A percentile compares a stretch with the other conserved stretches of the same genome.
phyloP scores from a whole-genome alignment of 2,329 filamentous ascomycete genomes.

The Acarospora socialis region DNA sequence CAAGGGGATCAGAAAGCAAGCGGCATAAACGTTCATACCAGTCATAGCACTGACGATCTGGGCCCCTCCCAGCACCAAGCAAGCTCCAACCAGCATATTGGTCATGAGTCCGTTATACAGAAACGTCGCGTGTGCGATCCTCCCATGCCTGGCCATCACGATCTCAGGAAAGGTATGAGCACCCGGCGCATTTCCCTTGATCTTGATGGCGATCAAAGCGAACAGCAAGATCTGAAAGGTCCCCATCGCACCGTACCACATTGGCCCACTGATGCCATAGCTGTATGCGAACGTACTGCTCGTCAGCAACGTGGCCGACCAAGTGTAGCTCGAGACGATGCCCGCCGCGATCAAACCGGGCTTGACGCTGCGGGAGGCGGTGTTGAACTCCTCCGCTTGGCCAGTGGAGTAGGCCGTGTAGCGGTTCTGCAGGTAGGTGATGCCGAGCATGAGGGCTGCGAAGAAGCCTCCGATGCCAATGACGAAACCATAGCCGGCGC shows the following conservation, averaged over 20 bases:
- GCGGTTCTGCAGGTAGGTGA: conserved; percentile 13
- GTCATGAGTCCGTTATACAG: conserved; percentile 29
- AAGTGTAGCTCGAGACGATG: conserved; percentile 12
- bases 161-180: conserved; percentile 30
- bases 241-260: conserved; percentile 30
- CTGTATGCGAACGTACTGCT: conserved; percentile 22
- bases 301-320: conserved; percentile 22
- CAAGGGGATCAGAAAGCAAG: conserved; percentile 29
- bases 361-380: conserved; percentile 14
- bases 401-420: conserved; percentile 15
- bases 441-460: conserved; percentile 13
- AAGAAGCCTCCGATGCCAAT: too few relatives aligned
- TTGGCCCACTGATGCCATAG: conserved; percentile 24
- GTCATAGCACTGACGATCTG: conserved; percentile 30
- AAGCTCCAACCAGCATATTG: conserved; percentile 30
- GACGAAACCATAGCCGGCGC: too few relatives aligned
- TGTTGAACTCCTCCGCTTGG: conserved; percentile 13
- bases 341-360: conserved; percentile 16
- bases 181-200: conserved; percentile 27
- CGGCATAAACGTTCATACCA: conserved; percentile 31
- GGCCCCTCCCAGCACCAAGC: conserved; percentile 29
- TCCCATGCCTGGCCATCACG: conserved; percentile 27
- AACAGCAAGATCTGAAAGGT: conserved; percentile 33
- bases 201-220: conserved; percentile 29
- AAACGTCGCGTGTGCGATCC: conserved; percentile 25